Conservation (phyloP, 371 early-diverging fungal species). For the Mortierella sp. region DNA sequence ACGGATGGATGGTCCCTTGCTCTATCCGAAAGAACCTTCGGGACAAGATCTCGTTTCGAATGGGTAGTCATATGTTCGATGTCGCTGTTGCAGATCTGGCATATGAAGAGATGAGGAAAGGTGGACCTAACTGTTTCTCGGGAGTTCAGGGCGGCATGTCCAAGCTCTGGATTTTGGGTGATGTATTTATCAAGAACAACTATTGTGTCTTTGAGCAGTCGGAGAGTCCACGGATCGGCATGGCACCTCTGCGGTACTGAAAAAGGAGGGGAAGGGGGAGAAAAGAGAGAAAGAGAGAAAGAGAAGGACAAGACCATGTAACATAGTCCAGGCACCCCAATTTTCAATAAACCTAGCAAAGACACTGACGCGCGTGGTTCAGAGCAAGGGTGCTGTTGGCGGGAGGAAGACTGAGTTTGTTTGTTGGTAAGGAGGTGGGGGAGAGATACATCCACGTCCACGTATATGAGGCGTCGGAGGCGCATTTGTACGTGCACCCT, state of each 20-base stretch:
- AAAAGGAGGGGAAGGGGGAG: no score
- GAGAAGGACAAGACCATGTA: no score
- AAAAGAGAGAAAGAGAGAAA: no score
- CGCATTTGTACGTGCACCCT: no score
- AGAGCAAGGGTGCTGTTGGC: no score
- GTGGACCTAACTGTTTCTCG: slow-evolving; percentile 33
- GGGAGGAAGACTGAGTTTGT: no score
- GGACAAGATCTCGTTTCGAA: slow-evolving; percentile 28
- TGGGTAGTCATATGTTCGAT: slow-evolving; percentile 30
- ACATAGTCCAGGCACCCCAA: no score
- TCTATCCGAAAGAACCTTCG: slow-evolving; percentile 13
- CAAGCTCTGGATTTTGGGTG: slow-evolving; percentile 56
- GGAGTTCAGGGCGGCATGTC: slow-evolving; percentile 45
- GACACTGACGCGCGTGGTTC: no score
- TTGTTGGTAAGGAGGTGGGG: no score
- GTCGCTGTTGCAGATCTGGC: slow-evolving; percentile 42
- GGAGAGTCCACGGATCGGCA: slow-evolving; percentile 21
- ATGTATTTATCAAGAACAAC: slow-evolving; percentile 61
- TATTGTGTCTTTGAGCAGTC: slow-evolving; percentile 58
- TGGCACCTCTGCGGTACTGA: slow-evolving; percentile 37
- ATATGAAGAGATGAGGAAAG: slow-evolving; percentile 24
- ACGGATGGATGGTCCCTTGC: slow-evolving; percentile 42
- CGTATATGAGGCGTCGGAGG: no score
- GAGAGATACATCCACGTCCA: no score
- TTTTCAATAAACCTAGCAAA: no score